Percentiles rank a stretch among this genome's conserved stretches.
phyloP scores from a whole-genome alignment of 1,139 yeast species.

The Pichia sp. region DNA sequence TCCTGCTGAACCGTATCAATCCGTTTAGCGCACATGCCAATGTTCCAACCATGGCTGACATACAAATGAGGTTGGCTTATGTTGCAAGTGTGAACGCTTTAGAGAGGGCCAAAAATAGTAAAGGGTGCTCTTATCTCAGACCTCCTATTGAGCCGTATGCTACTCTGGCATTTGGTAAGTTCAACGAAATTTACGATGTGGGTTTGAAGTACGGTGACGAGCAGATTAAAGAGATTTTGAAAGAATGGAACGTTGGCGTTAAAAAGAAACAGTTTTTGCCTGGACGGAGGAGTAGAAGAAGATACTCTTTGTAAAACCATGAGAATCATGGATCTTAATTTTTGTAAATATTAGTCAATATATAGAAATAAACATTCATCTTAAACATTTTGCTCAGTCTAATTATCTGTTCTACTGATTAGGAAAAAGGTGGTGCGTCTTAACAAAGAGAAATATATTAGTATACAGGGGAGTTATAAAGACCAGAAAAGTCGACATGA shows the following conservation, averaged over 20 bases:
- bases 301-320: slow-evolving; percentile 52
- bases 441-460: not conserved
- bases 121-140: slow-evolving; percentile 84
- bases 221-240: slow-evolving; percentile 55
- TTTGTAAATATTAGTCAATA: no score
- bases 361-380: not conserved
- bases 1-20: slow-evolving; percentile 79
- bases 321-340: no score
- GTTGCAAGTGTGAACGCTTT: slow-evolving; percentile 93
- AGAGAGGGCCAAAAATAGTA: slow-evolving; percentile 77
- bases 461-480: slow-evolving; percentile 1
- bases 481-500: not conserved
- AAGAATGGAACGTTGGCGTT: slow-evolving; percentile 37
- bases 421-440: no score
- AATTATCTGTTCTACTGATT: no score
- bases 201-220: slow-evolving; percentile 73
- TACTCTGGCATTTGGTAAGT: slow-evolving; percentile 86
- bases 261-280: slow-evolving; percentile 29
- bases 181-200: slow-evolving; percentile 80
- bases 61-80: slow-evolving; percentile 87
- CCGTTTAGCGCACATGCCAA: slow-evolving; percentile 85
- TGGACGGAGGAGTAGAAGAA: slow-evolving; percentile 39
- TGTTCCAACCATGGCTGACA: slow-evolving; percentile 92
- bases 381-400: not conserved
- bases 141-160: slow-evolving; percentile 94